Conservation (phyloP, 2,329 filamentous ascomycete species). For the Myrmaecium sp. region DNA sequence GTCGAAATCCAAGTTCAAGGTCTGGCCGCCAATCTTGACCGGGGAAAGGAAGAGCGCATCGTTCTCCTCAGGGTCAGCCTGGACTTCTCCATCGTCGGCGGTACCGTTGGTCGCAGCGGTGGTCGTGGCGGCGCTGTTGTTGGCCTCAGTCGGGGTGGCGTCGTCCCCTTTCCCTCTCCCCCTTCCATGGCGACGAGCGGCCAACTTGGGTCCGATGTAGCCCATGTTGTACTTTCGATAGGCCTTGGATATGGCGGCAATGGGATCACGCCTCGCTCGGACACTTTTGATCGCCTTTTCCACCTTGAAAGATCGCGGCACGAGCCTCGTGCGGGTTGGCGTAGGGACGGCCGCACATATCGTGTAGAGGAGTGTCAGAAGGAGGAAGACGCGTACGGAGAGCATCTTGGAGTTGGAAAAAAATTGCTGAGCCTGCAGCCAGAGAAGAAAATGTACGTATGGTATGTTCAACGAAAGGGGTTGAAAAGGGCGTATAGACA, state of each 20-base stretch:
- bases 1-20: slow-evolving; percentile 54
- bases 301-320: slow-evolving; percentile 45
- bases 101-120: slow-evolving; percentile 2
- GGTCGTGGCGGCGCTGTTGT: slow-evolving; percentile 4
- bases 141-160: slow-evolving; percentile 9
- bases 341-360: slow-evolving; percentile 30
- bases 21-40: slow-evolving; percentile 52
- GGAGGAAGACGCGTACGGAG: slow-evolving; percentile 17
- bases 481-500: background rate
- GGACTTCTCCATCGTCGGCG: slow-evolving; percentile 38
- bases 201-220: slow-evolving; percentile 16
- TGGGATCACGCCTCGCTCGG: slow-evolving; percentile 33
- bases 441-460: background rate
- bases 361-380: slow-evolving; percentile 32
- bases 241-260: slow-evolving; percentile 44
- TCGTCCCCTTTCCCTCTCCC: no score
- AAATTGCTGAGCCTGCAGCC: slow-evolving; percentile 4
- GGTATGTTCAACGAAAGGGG: background rate
- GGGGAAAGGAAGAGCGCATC: slow-evolving; percentile 56
- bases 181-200: slow-evolving; percentile 25
- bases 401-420: slow-evolving; percentile 17
- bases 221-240: slow-evolving; percentile 45
- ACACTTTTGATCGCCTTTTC: slow-evolving; percentile 32
- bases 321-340: slow-evolving; percentile 17
- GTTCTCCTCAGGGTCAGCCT: slow-evolving; percentile 45